Conservation (phyloP, 805 yeast species). For the Candida chilensis region DNA sequence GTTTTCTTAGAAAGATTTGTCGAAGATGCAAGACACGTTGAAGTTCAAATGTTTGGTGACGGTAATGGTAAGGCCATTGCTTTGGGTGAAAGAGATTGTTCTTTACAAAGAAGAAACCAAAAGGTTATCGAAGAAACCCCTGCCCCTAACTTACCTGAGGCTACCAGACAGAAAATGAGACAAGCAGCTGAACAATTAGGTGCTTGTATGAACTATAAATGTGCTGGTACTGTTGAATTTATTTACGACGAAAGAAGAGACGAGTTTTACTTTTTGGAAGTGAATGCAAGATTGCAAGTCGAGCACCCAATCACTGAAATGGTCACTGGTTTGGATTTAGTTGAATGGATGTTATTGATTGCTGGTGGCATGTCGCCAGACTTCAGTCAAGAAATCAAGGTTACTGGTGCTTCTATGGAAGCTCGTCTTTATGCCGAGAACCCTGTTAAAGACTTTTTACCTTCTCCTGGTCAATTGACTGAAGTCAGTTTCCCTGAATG, state of each 20-base stretch:
- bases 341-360: slow-evolving; percentile 92
- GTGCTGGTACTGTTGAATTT: slow-evolving; percentile 97
- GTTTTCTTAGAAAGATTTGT: slow-evolving; percentile 93
- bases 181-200: slow-evolving; percentile 80
- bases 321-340: slow-evolving; percentile 91
- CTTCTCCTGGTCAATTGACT: slow-evolving; percentile 91
- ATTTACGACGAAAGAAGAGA: slow-evolving; percentile 82
- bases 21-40: slow-evolving; percentile 93
- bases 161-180: slow-evolving; percentile 68
- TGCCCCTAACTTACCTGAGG: slow-evolving; percentile 84
- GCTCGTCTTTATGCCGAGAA: slow-evolving; percentile 96
- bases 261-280: slow-evolving; percentile 91
- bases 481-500: slow-evolving; percentile 79
- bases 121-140: slow-evolving; percentile 97
- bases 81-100: slow-evolving; percentile 95
- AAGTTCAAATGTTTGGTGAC: slow-evolving; percentile 94
- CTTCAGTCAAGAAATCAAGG: slow-evolving; percentile 46
- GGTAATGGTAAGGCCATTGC: slow-evolving; percentile 92
- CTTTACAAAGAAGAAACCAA: slow-evolving; percentile 94
- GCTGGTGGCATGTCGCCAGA: slow-evolving; percentile 89
- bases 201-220: slow-evolving; percentile 76
- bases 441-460: slow-evolving; percentile 90
- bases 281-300: slow-evolving; percentile 92
- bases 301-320: slow-evolving; percentile 96
- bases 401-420: slow-evolving; percentile 90